Conservation (phyloP, 345 rosid genomes). For the Acer negundo region DNA sequence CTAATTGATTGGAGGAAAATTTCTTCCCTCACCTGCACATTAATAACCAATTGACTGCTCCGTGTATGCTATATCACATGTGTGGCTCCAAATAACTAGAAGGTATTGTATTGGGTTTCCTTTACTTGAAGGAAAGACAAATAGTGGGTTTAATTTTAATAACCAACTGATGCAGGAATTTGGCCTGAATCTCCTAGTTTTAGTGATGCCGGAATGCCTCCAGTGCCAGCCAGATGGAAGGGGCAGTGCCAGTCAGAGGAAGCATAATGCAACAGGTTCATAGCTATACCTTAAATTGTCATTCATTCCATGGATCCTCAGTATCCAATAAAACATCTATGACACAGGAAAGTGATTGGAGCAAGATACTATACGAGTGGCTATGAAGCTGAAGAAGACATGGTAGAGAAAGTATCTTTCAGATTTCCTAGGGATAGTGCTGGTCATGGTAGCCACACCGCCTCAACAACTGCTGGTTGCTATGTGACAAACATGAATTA, state of each 20-base stretch:
- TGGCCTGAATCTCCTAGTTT: constrained; percentile 66
- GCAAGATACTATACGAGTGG: constrained; percentile 54
- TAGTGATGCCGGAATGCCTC: constrained; percentile 43
- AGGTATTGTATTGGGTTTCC: background rate
- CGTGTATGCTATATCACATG: background rate
- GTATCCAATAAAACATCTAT: constrained; percentile 7
- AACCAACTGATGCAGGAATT: constrained; percentile 38
- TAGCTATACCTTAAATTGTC: background rate
- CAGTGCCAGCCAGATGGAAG: constrained; percentile 48
- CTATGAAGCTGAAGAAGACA: constrained; percentile 54
- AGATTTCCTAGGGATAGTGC: constrained; percentile 55
- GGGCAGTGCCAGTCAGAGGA: constrained; percentile 54
- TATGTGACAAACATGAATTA: constrained; percentile 46
- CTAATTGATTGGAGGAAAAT: background rate
- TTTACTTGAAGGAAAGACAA: background rate
- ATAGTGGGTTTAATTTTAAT: background rate
- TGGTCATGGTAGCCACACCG: constrained; percentile 65
- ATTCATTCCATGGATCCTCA: background rate
- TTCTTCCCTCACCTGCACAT: background rate
- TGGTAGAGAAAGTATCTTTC: constrained; percentile 31
- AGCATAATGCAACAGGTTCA: constrained; percentile 54
- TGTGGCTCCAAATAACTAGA: background rate
- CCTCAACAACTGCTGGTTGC: constrained; percentile 58
- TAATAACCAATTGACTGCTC: background rate
- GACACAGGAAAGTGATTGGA: constrained; percentile 53